phyloP scores from a whole-genome alignment of 306 rosid genomes.

The Morella rubra region DNA sequence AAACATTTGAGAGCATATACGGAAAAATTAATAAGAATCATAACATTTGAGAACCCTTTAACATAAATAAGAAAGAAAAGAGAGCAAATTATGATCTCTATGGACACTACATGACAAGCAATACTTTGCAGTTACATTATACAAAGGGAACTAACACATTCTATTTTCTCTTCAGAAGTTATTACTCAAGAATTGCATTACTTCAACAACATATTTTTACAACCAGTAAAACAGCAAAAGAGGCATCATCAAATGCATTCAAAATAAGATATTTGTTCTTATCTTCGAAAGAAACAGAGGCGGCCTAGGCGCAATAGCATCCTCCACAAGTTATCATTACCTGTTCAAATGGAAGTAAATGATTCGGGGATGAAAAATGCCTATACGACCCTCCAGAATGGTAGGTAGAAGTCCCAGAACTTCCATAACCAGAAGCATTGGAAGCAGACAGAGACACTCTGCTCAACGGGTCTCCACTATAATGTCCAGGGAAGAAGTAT shows the following conservation, averaged over 20 bases:
- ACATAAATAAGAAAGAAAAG: background rate
- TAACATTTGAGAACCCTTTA: background rate
- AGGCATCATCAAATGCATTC: background rate
- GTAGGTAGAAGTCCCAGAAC: slow-evolving; percentile 36
- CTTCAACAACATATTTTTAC: background rate
- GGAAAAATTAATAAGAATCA: too few relatives aligned
- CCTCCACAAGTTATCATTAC: slow-evolving; percentile 26
- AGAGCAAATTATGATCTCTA: too few relatives aligned
- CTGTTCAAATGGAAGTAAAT: slow-evolving; percentile 42
- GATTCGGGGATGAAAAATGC: background rate
- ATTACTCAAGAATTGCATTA: background rate
- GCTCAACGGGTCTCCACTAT: slow-evolving; percentile 20
- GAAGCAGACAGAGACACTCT: slow-evolving; percentile 34
- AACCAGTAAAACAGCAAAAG: background rate
- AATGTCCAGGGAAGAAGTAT: slow-evolving; percentile 35
- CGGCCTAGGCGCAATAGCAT: background rate
- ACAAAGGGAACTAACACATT: too few relatives aligned
- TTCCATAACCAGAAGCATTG: slow-evolving; percentile 40
- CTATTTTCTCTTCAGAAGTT: too few relatives aligned
- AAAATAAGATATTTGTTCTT: too few relatives aligned
- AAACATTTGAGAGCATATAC: too few relatives aligned
- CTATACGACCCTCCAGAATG: slow-evolving; percentile 25
- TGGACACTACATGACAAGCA: background rate
- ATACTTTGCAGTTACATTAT: background rate
- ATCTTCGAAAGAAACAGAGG: background rate